These are phyloP conservation scores for Botrytis medusae DNA, from an alignment of 2,329 filamentous ascomycete genomes.

Conservation along the genomic window DNA sequence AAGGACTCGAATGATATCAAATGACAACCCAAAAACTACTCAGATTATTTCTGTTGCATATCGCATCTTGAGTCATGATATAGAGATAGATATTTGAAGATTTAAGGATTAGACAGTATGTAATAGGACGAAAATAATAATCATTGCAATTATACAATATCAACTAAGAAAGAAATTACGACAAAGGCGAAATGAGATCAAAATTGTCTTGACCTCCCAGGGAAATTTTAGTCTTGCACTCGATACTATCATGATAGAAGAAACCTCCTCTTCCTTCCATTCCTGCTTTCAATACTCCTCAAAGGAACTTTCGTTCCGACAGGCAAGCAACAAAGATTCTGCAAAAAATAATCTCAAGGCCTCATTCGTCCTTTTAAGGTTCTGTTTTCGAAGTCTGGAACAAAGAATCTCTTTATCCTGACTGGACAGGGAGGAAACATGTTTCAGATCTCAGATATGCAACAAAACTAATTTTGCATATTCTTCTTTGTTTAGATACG, in stretches of 20 bases:
- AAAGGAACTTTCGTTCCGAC: slow-evolving; percentile 9
- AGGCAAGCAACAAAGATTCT: not conserved
- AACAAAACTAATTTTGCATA: not conserved
- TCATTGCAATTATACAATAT: not conserved
- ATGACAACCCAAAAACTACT: too few relatives aligned
- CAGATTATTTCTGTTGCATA: not conserved
- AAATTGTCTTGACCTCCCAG: not conserved
- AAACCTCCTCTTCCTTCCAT: not conserved
- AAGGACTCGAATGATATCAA: not conserved
- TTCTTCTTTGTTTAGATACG: not conserved
- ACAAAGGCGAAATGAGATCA: not conserved
- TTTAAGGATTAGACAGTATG: not conserved
- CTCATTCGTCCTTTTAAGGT: not conserved
- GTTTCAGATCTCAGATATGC: slow-evolving; percentile 21
- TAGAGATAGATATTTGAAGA: not conserved
- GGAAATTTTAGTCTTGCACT: not conserved
- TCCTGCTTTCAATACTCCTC: not conserved
- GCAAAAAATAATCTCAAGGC: not conserved
- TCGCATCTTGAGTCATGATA: not conserved
- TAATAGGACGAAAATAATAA: not conserved
- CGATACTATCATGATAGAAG: not conserved
- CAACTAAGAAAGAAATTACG: not conserved
- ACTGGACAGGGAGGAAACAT: slow-evolving; percentile 4
- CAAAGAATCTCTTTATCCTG: not conserved
- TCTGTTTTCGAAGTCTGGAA: not conserved